These are phyloP conservation scores for Tephrocybe rancida DNA, from an alignment of 768 basidiomycete genomes.

Conservation along the genomic window DNA sequence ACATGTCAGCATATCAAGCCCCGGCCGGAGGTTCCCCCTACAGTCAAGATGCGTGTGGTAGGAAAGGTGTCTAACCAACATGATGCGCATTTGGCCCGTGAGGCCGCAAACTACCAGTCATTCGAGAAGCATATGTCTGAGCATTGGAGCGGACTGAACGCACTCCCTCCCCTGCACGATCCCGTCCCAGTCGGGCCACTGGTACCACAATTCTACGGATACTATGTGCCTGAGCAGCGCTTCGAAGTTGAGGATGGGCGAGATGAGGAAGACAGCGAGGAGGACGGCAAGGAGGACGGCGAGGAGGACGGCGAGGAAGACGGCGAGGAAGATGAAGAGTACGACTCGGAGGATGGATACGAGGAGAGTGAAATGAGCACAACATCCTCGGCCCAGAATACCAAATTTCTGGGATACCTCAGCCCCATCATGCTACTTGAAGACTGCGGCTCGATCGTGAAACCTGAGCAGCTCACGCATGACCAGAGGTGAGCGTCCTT, in stretches of 20 bases:
- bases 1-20: slow-evolving; percentile 31
- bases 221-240: slow-evolving; percentile 38
- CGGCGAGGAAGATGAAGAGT: background rate
- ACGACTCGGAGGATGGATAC: too few relatives aligned
- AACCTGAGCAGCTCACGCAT: slow-evolving; percentile 20
- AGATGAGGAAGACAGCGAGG: background rate
- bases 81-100: slow-evolving; percentile 37
- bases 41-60: slow-evolving; percentile 38
- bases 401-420: slow-evolving; percentile 18
- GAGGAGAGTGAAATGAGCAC: too few relatives aligned
- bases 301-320: slow-evolving; percentile 3
- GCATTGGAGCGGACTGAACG: slow-evolving; percentile 51
- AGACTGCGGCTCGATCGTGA: slow-evolving; percentile 37
- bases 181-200: slow-evolving; percentile 51
- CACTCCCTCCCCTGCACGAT: slow-evolving; percentile 38
- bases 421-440: slow-evolving; percentile 47
- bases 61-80: slow-evolving; percentile 43
- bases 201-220: slow-evolving; percentile 68
- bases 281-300: slow-evolving; percentile 3
- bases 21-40: slow-evolving; percentile 26
- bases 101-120: slow-evolving; percentile 44
- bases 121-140: slow-evolving; percentile 49
- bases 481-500: slow-evolving; percentile 37
- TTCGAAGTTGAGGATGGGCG: too few relatives aligned
- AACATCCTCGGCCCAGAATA: background rate